Conservation (phyloP, 768 basidiomycete species). For the Lanmaoa pseudosensibilis region DNA sequence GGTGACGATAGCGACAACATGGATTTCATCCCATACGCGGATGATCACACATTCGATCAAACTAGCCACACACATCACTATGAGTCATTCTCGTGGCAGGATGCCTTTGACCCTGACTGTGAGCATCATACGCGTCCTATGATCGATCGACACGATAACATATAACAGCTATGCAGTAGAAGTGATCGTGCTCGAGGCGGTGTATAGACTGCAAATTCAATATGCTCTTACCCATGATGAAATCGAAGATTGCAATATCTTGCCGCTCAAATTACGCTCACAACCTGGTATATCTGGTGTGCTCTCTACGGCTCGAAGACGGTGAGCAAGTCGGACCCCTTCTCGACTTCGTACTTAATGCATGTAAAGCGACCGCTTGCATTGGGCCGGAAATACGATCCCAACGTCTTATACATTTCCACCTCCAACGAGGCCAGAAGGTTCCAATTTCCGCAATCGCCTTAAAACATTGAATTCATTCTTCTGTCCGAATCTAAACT, state of each 20-base stretch:
- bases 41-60: conserved; percentile 55
- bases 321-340: conserved; percentile 26
- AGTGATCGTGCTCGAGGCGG: conserved; percentile 49
- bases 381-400: conserved; percentile 28
- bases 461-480: conserved; percentile 38
- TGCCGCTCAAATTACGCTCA: conserved; percentile 42
- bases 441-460: conserved; percentile 24
- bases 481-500: conserved; percentile 56
- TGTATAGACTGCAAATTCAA: conserved; percentile 40
- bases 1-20: conserved; percentile 61
- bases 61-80: conserved; percentile 42
- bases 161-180: conserved; percentile 39
- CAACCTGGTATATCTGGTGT: conserved; percentile 27
- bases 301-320: conserved; percentile 23
- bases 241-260: conserved; percentile 49
- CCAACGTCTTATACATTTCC: conserved; percentile 21
- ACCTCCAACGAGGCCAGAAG: conserved; percentile 1
- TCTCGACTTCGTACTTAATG: conserved; percentile 14
- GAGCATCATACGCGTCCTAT: conserved; percentile 15
- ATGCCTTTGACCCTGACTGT: conserved; percentile 42
- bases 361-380: conserved; percentile 32
- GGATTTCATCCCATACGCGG: conserved; percentile 61
- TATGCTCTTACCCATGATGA: conserved; percentile 40
- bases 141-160: conserved; percentile 20
- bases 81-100: conserved; percentile 52